Evolutionary conservation across 2,329 filamentous ascomycete genomes (phyloP), one percentile per base, ranked within the genome.

Genomic region (Geosmithia putterillii): DNA sequence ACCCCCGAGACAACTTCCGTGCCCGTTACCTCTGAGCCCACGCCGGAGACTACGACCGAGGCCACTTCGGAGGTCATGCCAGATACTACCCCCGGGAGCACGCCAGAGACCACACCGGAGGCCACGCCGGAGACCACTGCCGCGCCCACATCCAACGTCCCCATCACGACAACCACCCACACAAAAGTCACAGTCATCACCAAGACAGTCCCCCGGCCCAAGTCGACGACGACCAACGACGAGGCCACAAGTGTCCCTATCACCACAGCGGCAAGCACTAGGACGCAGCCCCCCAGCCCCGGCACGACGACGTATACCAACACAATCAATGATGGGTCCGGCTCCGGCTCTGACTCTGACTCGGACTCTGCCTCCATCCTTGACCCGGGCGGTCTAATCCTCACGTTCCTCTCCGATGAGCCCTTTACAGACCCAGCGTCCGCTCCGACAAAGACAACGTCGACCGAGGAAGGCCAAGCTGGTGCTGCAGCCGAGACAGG

Each of bases 301-400:
- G 36, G 38, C n/a, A 20, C 43, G 7, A 8, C 23, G 19, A 17
- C 38, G 17, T 9, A 17, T 17, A 39, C 38, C 39, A 10, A 37
- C 32, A 37, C 23, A 23, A 37, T 45, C 20, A 45, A 44, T 25
- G 36, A n/a, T n/a, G n/a, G n/a, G n/a, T n/a, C n/a, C n/a, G n/a
- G n/a, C n/a, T n/a, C n/a, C n/a, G n/a, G n/a, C n/a, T n/a, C n/a
- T n/a, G n/a, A n/a, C n/a, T n/a, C n/a, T n/a, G n/a, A n/a, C n/a
- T n/a, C n/a, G n/a, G n/a, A n/a, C n/a, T n/a, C n/a, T n/a, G n/a
- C n/a, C n/a, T n/a, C n/a, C 17, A 18, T 19, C 4, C 25, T 35
- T 8, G 34, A 35, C 23, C 38, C 42, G n/a, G n/a, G n/a, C n/a
- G n/a, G n/a, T 32, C 14, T 52, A 2, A 49, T 58, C 21, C 49